phyloP scores from a whole-genome alignment of 1,139 yeast genomes.

The Kurtzmaniella quercitrusa region DNA sequence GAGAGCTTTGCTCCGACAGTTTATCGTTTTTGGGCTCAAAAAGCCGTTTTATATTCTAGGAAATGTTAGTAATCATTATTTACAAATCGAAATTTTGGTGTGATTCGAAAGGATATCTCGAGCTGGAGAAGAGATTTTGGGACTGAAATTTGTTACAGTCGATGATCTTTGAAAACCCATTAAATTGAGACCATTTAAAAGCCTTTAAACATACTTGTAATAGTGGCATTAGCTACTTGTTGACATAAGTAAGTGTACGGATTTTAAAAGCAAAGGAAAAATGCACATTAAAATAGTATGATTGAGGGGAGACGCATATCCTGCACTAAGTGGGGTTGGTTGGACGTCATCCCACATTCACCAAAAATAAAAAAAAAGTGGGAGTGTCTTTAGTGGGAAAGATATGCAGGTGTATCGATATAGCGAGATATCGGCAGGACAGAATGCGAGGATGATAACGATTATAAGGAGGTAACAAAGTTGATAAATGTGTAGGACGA shows the following conservation, averaged over 20 bases:
- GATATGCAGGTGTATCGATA: not conserved
- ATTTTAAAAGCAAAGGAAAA: not conserved
- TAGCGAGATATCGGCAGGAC: not conserved
- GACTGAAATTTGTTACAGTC: too few relatives aligned
- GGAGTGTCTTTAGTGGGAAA: not conserved
- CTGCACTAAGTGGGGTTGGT: conserved; percentile 1
- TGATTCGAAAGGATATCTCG: not conserved
- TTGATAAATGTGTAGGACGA: too few relatives aligned
- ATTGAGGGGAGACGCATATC: conserved; percentile 1
- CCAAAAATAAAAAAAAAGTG: not conserved
- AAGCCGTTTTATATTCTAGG: not conserved
- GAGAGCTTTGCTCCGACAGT: conserved; percentile 8
- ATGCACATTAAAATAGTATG: not conserved
- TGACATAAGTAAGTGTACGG: not conserved
- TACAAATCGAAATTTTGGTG: not conserved
- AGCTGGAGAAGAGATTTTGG: too few relatives aligned
- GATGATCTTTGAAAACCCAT: too few relatives aligned
- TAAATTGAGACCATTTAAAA: not conserved
- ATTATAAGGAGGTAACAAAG: too few relatives aligned
- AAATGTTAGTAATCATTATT: not conserved
- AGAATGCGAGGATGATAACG: not conserved
- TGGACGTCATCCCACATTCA: conserved; percentile 1
- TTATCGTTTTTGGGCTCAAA: conserved; percentile 2
- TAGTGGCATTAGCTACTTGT: conserved; percentile 5
- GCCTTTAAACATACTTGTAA: conserved; percentile 3